Evolutionary conservation across 176 grass and related monocot species (phyloP).

Genomic region (maize (Zea mays)): DNA sequence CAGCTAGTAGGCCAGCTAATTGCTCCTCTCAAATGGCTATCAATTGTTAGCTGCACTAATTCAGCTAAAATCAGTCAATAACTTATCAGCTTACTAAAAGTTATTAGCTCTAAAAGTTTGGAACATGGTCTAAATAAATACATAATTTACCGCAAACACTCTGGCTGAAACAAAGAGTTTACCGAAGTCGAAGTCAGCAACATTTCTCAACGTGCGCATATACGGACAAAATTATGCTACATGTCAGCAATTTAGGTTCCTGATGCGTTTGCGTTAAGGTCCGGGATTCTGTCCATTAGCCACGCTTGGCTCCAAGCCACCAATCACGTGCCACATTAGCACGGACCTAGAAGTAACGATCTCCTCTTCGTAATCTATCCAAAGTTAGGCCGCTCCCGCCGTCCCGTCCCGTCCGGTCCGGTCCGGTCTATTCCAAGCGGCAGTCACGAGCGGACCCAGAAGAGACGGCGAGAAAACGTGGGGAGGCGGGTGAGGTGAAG

Average conservation of each 20-base stretch:
- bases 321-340: slow-evolving; percentile 6
- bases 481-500: not conserved
- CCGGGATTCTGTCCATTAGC: not conserved
- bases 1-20: too few species aligned
- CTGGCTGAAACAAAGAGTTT: too few species aligned
- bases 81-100: too few species aligned
- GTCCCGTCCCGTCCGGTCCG: not conserved
- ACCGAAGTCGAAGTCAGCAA: too few species aligned
- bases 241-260: not conserved
- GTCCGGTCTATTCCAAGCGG: slow-evolving; percentile 25
- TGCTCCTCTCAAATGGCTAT: too few species aligned
- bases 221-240: not conserved
- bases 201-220: too few species aligned
- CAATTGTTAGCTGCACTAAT: too few species aligned
- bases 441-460: not conserved
- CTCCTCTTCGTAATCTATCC: not conserved
- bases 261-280: not conserved
- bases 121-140: too few species aligned
- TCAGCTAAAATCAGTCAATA: too few species aligned
- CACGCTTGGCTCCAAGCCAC: too few species aligned
- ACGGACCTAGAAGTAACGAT: not conserved
- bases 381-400: not conserved
- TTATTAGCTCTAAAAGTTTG: too few species aligned
- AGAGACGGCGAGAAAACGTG: slow-evolving; percentile 5
- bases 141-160: too few species aligned